phyloP scores from a whole-genome alignment of 805 yeast species.

The Kuraishia cidri region DNA sequence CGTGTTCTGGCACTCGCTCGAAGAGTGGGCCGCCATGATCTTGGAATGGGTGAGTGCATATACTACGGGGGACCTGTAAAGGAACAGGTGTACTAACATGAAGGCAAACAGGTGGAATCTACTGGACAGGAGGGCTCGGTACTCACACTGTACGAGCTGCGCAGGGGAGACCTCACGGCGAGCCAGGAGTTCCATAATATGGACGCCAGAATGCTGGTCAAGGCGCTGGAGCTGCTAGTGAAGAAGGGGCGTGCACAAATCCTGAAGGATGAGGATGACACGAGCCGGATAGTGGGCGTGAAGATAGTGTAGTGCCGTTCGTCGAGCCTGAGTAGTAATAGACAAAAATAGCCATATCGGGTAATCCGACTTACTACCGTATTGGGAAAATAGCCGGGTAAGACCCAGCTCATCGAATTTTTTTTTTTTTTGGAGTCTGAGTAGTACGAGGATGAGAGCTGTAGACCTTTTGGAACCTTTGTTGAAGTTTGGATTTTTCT shows the following conservation, averaged over 20 bases:
- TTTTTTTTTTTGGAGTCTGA: too few relatives aligned
- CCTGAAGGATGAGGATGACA: slow-evolving; percentile 56
- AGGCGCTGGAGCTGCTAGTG: slow-evolving; percentile 48
- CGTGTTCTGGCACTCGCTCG: slow-evolving; percentile 62
- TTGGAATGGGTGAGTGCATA: slow-evolving; percentile 40
- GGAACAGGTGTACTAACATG: slow-evolving; percentile 18
- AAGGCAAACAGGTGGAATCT: slow-evolving; percentile 34
- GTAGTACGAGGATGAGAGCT: too few relatives aligned
- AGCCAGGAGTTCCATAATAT: slow-evolving; percentile 56
- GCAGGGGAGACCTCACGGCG: slow-evolving; percentile 49
- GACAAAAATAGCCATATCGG: neutral
- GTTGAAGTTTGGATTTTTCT: too few relatives aligned
- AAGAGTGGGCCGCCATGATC: slow-evolving; percentile 58
- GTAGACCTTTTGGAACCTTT: too few relatives aligned
- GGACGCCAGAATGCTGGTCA: slow-evolving; percentile 44
- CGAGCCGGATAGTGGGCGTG: slow-evolving; percentile 55
- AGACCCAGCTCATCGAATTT: too few relatives aligned
- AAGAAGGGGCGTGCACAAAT: slow-evolving; percentile 67
- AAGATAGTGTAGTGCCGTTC: slow-evolving; percentile 41
- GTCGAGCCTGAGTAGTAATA: too few relatives aligned
- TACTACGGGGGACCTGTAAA: slow-evolving; percentile 2
- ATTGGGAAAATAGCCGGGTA: slow-evolving; percentile 4
- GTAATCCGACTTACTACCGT: slow-evolving; percentile 4
- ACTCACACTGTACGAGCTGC: slow-evolving; percentile 74
- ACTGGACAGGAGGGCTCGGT: slow-evolving; percentile 76